Percentiles rank a stretch among this genome's conserved stretches.
These are phyloP conservation scores for Brassica balearica DNA, from an alignment of 441 rosid species.

Conservation along the genomic window DNA sequence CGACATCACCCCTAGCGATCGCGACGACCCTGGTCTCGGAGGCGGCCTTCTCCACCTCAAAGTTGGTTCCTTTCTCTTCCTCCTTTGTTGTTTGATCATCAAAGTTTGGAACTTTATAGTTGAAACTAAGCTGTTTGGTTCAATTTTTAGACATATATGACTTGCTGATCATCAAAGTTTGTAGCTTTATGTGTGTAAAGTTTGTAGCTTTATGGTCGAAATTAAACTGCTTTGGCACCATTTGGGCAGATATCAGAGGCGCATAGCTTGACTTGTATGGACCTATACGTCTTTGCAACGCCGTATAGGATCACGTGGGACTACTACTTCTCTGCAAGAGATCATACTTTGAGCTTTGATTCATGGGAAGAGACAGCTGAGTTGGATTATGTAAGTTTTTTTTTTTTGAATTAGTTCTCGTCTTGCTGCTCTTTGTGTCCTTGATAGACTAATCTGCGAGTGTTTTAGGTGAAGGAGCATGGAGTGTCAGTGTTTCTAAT, in stretches of 20 bases:
- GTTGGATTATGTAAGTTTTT: conserved; percentile 79
- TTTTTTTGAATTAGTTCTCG: conserved; percentile 43
- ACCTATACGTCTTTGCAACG: conserved; percentile 93
- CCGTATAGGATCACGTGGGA: conserved; percentile 96
- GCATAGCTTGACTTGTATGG: conserved; percentile 96
- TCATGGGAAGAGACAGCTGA: conserved; percentile 94
- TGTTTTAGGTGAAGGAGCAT: conserved; percentile 72
- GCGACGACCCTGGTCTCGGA: conserved; percentile 63
- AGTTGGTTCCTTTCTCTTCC: conserved; percentile 41
- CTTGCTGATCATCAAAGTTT: conserved; percentile 37
- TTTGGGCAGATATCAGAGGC: conserved; percentile 72
- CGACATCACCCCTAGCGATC: conserved; percentile 70
- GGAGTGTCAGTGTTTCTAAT: conserved; percentile 93
- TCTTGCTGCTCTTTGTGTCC: too few relatives aligned
- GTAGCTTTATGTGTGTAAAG: not conserved
- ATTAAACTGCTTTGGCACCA: not conserved
- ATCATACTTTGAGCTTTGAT: conserved; percentile 80
- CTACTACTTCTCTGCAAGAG: conserved; percentile 81
- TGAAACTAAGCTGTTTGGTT: too few relatives aligned
- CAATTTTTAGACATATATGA: conserved; percentile 50
- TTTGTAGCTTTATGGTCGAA: too few relatives aligned
- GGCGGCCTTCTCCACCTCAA: conserved; percentile 83
- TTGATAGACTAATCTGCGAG: not conserved
- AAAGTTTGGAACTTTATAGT: not conserved
- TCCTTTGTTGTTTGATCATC: not conserved